phyloP scores from a whole-genome alignment of 2,329 filamentous ascomycete genomes.

The Endothia cerciana region DNA sequence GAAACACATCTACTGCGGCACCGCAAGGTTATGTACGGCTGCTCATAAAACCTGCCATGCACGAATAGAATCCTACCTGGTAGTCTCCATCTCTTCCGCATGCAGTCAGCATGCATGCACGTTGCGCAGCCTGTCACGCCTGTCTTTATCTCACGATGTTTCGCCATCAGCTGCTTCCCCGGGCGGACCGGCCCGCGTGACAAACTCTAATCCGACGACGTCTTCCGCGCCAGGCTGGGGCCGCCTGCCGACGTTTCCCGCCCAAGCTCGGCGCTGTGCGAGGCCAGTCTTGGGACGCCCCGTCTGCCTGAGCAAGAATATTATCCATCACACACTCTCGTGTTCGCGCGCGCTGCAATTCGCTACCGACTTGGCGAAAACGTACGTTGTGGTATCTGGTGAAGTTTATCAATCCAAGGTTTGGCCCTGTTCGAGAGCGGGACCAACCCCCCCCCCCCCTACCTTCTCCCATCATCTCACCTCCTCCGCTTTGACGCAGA shows the following conservation, averaged over 20 bases:
- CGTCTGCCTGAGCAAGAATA: no score
- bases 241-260: neutral
- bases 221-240: neutral
- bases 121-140: neutral
- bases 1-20: no score
- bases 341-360: neutral
- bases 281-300: no score
- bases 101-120: neutral
- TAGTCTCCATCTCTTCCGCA: neutral
- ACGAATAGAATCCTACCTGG: no score
- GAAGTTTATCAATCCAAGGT: constrained; percentile 5
- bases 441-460: neutral
- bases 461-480: constrained; percentile 26
- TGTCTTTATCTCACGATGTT: neutral
- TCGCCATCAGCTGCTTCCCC: neutral
- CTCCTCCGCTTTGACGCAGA: constrained; percentile 49
- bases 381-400: constrained; percentile 13
- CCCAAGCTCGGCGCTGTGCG: no score
- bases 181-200: neutral
- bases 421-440: neutral
- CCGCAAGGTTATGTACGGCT: no score
- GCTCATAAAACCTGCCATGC: neutral
- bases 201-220: neutral
- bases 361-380: neutral
- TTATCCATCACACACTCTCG: neutral